These are phyloP conservation scores for Cladorrhinum sp. DNA, from an alignment of 2,329 filamentous ascomycete genomes.

Conservation along the genomic window DNA sequence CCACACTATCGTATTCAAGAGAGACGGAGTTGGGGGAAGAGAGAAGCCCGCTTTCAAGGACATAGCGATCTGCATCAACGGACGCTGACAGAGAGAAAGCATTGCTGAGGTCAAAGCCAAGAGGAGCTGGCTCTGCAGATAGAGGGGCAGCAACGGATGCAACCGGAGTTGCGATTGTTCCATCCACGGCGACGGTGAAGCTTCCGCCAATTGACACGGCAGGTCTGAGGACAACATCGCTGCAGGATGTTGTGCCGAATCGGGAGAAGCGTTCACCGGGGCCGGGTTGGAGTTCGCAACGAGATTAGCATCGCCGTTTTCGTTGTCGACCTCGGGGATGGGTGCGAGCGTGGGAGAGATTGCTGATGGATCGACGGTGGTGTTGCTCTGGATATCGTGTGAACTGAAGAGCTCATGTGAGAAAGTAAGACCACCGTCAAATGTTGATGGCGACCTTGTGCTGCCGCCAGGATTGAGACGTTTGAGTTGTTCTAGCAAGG, in stretches of 20 bases:
- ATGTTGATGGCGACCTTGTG: conserved; percentile 37
- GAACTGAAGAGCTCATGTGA: conserved; percentile 58
- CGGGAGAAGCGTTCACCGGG: conserved; percentile 56
- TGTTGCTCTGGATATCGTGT: conserved; percentile 40
- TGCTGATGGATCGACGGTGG: conserved; percentile 60
- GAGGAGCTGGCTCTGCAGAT: conserved; percentile 57
- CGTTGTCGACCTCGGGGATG: conserved; percentile 43
- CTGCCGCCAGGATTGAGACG: conserved; percentile 44
- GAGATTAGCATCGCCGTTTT: conserved; percentile 27
- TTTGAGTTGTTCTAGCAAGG: conserved; percentile 49
- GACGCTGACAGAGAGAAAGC: conserved; percentile 65
- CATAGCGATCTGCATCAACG: conserved; percentile 70
- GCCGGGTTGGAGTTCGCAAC: conserved; percentile 28
- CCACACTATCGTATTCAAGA: conserved; percentile 67
- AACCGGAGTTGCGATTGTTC: conserved; percentile 43
- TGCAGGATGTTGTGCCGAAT: conserved; percentile 99
- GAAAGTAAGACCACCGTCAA: conserved; percentile 50
- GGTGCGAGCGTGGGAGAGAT: conserved; percentile 57
- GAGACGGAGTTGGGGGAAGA: conserved; percentile 66
- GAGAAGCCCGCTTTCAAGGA: conserved; percentile 74
- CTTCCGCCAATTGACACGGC: conserved; percentile 93
- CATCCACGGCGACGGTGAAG: conserved; percentile 43
- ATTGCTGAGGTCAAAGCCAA: conserved; percentile 66
- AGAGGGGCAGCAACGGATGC: conserved; percentile 41
- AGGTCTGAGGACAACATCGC: conserved; percentile 98